Evolutionary conservation across 768 basidiomycete species (phyloP), one percentile per base, ranked within the genome.

Genomic region (Leucogyrophana mollusca): DNA sequence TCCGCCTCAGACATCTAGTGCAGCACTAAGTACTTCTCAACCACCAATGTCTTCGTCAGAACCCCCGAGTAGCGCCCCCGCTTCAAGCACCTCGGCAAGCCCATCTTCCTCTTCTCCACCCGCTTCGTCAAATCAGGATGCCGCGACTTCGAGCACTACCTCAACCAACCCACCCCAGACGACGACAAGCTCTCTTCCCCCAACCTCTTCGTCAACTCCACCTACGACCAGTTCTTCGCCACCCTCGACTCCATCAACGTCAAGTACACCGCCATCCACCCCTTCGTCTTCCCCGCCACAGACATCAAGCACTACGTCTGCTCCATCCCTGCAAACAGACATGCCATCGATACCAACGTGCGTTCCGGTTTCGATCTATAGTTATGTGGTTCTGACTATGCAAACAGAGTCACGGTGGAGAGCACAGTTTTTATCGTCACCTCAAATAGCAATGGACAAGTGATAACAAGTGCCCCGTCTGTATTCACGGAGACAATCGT

Each of bases 391-490:
- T 6, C 20, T 16, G 36, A 41, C 9, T 25, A 41, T 37, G 6
- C 36, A 7, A 7, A 7, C 36, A 37, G 27, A 6, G 27, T 30
- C 27, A 30, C 27, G 6, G 67, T 82, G 43, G 61, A 65, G 46
- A 77, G 71, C 18, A 78, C 78, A 1, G 67, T 85, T 9, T 77
- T 74, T 47, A 50, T 85, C 21, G 77, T 74, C 9, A 83, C 82
- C 1, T 87, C 83, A n/a, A 74, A 87, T 56, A 69, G 64, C 50
- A 58, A 60, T 34, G 86, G 87, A 22, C 62, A 66, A 22, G 61
- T 69, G 4, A 66, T 73, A 3, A 73, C 73, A 11, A 77, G 68
- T 43, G 72, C 80, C 8, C 85, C 87, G 14, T 65, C 78, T 6
- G 56, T 74, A 22, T 60, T 90, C 52, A 90, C 87, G 7, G 66